phyloP scores from a whole-genome alignment of 257 asterid species.

The Salvia miltiorrhiza region DNA sequence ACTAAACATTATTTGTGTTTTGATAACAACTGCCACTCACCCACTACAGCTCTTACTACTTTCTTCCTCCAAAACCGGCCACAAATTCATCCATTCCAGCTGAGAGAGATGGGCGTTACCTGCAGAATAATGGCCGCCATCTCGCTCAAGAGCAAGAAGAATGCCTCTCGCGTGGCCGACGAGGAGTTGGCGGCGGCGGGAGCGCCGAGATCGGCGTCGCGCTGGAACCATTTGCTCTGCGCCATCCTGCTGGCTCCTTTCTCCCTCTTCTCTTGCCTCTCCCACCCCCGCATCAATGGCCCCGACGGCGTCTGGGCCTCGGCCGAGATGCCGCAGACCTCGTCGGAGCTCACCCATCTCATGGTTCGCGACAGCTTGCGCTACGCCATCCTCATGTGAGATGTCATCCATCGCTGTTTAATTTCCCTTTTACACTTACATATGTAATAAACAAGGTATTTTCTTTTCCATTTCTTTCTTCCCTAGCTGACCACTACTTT shows the following conservation, averaged over 20 bases:
- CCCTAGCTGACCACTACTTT: neutral
- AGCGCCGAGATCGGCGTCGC: conserved; percentile 8
- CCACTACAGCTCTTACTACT: neutral
- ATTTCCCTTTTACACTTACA: neutral
- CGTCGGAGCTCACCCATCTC: conserved; percentile 47
- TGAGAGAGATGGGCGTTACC: conserved; percentile 13
- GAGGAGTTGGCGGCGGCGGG: conserved; percentile 22
- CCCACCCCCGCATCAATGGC: conserved; percentile 29
- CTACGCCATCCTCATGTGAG: conserved; percentile 52
- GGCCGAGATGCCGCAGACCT: conserved; percentile 37
- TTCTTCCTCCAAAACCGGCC: neutral
- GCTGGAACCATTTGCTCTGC: conserved; percentile 20
- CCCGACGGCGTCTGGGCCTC: conserved; percentile 48
- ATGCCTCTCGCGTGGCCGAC: conserved; percentile 41
- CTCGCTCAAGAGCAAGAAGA: conserved; percentile 34
- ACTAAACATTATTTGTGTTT: neutral
- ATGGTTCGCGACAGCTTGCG: conserved; percentile 49
- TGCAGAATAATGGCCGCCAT: conserved; percentile 21
- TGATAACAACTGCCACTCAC: neutral
- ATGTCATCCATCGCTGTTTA: neutral
- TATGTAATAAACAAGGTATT: too few relatives aligned
- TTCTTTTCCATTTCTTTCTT: neutral
- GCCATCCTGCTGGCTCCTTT: conserved; percentile 31
- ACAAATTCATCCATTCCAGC: neutral
- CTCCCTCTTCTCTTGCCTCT: conserved; percentile 33